Evolutionary conservation across 2,329 filamentous ascomycete species (phyloP), one percentile per base, ranked within the genome.

Genomic region (Calonectria fujianensis): DNA sequence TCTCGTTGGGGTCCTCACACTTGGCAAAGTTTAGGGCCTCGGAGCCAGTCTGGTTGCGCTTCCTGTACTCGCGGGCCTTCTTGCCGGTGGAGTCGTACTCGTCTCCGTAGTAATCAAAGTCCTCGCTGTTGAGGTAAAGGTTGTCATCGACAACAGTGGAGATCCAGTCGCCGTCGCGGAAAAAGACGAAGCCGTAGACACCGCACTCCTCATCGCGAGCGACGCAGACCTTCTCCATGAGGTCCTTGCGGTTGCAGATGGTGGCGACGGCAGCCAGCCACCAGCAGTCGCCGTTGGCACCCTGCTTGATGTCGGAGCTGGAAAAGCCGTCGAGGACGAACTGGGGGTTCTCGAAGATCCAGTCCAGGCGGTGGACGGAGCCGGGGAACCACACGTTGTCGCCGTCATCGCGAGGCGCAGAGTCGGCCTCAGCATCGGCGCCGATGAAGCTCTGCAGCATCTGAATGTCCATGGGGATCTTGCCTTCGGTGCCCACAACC

Each of bases 151-250:
- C 90, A 57, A 95, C 91, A 50, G 91, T 92, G 32, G 92, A 91
- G 57, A 93, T 89, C 93, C 93, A 95, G 82, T 94, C 92, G 61
- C 93, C 93, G 77, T 95, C 86, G 81, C 93, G 88, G 82, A 93
- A 91, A 82, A 95, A 94, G 39, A 95, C 92, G 78, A 95, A 94
- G 3, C 93, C 93, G 78, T 95, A 95, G 1, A 94, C 93, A 8
- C 93, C 93, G 57, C 86, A 94, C 86, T 81, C 90, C 85, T 94
- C 92, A 77, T 95, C 90, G 7, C 90, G 88, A 8, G 89, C 91
- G 45, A 95, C 91, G 76, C 93, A 95, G 11, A 95, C 88, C 72
- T 88, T 89, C 69, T 93, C 89, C 79, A 95, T 93, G 39, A 95
- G 82, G 3, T 90, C 91, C 67, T 89, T 85, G 76, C 92, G 91